A percentile compares a stretch with the other conserved stretches of the same genome.
Conservation (phyloP, 331 rosid species). For the Pyrus hybrid region DNA sequence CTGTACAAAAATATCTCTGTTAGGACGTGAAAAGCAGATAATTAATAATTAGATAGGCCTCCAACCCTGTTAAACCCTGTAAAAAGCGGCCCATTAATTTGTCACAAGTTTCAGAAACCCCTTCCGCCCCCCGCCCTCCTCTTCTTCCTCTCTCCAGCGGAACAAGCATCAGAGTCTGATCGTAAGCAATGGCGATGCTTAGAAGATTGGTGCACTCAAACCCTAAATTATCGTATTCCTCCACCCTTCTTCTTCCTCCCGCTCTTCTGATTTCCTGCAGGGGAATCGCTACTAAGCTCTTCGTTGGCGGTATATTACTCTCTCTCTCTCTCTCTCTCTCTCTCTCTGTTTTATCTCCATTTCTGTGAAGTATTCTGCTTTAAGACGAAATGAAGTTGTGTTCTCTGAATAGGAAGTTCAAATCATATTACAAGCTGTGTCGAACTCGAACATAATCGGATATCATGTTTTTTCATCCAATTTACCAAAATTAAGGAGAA, state of each 20-base stretch:
- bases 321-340: conserved; percentile 10
- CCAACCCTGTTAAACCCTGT: not conserved
- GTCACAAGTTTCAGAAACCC: not conserved
- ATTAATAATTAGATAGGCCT: not conserved
- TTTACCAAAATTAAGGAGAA: not conserved
- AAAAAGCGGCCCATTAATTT: not conserved
- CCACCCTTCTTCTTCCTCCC: conserved; percentile 27
- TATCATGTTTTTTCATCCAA: not conserved
- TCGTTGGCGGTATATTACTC: conserved; percentile 63
- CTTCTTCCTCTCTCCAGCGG: not conserved
- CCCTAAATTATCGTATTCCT: conserved; percentile 4
- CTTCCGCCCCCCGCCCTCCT: not conserved
- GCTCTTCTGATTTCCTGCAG: conserved; percentile 45
- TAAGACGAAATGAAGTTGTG: not conserved
- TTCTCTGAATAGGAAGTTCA: no score
- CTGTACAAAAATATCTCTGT: no score
- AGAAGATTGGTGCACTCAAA: conserved; percentile 29
- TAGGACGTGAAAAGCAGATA: no score
- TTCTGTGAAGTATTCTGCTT: not conserved
- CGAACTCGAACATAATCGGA: not conserved
- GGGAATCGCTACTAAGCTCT: conserved; percentile 64
- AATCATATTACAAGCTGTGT: no score
- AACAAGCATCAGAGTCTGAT: not conserved
- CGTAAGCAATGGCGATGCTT: conserved; percentile 49
- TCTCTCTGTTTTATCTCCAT: not conserved